These are phyloP conservation scores for Solanum commersonii DNA, from an alignment of 257 asterid genomes.

Conservation along the genomic window DNA sequence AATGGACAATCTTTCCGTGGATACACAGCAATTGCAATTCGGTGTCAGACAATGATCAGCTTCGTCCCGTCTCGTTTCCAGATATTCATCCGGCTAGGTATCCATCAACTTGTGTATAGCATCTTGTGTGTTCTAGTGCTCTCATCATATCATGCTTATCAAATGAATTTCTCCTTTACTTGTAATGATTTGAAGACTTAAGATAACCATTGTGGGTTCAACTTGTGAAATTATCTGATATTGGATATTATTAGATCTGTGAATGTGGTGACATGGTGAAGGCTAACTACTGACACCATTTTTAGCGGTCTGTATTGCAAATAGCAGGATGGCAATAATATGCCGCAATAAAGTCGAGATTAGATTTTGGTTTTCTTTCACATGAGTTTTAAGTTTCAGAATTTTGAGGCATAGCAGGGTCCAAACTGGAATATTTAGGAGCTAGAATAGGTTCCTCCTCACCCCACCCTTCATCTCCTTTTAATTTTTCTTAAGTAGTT, in stretches of 20 bases:
- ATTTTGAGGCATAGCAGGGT: background rate
- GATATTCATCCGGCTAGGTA: conserved; percentile 98
- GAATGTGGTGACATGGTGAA: background rate
- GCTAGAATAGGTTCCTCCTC: background rate
- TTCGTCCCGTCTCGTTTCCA: conserved; percentile 80
- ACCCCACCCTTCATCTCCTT: background rate
- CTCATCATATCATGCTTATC: background rate
- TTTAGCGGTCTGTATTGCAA: background rate
- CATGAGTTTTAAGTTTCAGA: background rate
- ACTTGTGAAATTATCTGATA: background rate
- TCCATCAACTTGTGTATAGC: conserved; percentile 1
- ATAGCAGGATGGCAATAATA: background rate
- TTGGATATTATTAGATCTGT: background rate
- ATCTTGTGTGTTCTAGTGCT: background rate
- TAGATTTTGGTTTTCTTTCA: background rate
- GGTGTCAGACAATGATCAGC: conserved; percentile 80
- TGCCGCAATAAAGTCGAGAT: background rate
- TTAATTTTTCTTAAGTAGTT: background rate
- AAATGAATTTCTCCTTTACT: background rate
- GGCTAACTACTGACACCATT: background rate
- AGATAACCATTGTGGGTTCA: background rate
- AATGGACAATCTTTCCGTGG: conserved; percentile 99
- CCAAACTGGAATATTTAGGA: background rate
- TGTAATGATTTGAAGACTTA: background rate
- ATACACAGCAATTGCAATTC: conserved; percentile 93